Evolutionary conservation across 225 moss, liverwort and hornwort species (phyloP).

Genomic region (Physcomitrellopsis africana): DNA sequence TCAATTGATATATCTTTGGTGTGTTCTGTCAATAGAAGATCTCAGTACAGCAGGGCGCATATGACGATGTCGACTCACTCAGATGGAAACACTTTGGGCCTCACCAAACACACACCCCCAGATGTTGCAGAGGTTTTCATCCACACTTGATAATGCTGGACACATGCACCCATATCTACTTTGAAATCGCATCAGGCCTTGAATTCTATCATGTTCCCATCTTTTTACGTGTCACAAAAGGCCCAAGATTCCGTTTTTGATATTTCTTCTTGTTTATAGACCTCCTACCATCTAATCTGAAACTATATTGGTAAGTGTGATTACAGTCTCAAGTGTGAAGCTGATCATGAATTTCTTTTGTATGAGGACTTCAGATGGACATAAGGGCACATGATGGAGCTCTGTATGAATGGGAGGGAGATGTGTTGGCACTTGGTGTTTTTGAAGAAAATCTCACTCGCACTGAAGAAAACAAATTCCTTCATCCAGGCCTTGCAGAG

Average conservation of each 20-base stretch:
- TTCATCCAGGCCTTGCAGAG: slow-evolving; percentile 54
- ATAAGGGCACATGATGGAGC: slow-evolving; percentile 64
- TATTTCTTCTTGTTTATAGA: background rate
- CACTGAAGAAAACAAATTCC: slow-evolving; percentile 56
- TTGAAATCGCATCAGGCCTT: slow-evolving; percentile 4
- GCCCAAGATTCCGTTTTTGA: no score
- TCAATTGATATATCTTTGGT: slow-evolving; percentile 16
- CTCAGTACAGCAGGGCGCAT: slow-evolving; percentile 4
- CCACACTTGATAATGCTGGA: slow-evolving; percentile 18
- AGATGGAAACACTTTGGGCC: slow-evolving; percentile 64
- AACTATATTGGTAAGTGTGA: background rate
- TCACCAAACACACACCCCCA: slow-evolving; percentile 64
- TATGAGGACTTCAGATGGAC: slow-evolving; percentile 51
- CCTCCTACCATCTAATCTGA: background rate
- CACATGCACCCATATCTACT: background rate
- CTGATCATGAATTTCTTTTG: background rate
- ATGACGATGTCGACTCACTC: slow-evolving; percentile 56
- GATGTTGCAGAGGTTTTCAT: slow-evolving; percentile 57
- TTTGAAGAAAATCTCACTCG: slow-evolving; percentile 59
- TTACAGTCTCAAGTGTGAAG: background rate
- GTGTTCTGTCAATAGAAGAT: slow-evolving; percentile 3
- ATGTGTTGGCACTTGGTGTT: slow-evolving; percentile 64
- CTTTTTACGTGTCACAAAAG: background rate
- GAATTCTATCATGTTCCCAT: background rate
- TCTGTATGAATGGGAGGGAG: slow-evolving; percentile 65